Base-by-base conservation (phyloP, 2,329 filamentous ascomycete species). In the Lecanicillium sp. region DNA sequence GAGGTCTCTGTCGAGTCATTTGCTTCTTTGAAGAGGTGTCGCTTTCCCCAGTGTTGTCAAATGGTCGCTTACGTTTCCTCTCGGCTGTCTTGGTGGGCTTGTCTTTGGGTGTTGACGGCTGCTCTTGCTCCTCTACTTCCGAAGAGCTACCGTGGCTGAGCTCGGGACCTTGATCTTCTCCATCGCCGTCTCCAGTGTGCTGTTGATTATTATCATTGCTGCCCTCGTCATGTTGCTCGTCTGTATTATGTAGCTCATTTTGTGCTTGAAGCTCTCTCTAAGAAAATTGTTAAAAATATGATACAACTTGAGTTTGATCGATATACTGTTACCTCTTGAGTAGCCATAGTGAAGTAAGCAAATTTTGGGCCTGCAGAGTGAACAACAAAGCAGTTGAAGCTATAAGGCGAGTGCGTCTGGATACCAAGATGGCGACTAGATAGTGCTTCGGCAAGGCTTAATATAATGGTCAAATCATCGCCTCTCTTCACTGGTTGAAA, bases 1-100 rank as follows among this genome's bases (percentile, higher is more conserved):
- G 49, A 40, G 55, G 55, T 29, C 58, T 46, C 31, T 50, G 47
- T 40, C 53, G 52, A 36, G 49, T 44, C 46, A 48, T 40, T 37
- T 46, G 45, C 36, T 47, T 44, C 31, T 49, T 45, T 34, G 46
- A 43, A 35, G 44, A 40, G 18, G 41, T 36, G 2, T 47, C 40
- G 12, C 46, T 37, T 20, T 48, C 14, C 29, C 19, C 32, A 3
- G 42, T 3, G 10, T 44, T 38, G 8, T 39, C 35, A 2, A 37
- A 12, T 8, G 38, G 34, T 7, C 35, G 30, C 34, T 38, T 41
- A 25, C 31, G 39, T 19, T 41, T 46, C 36, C 34, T 39, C 20
- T 36, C n/a, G 4, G 33, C 40, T 25, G 3, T 14, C n/a, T 28
- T 40, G 25, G 39, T 38, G 12, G 13, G 19, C 8, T 17, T 43